These are phyloP conservation scores for Botryosphaeria agaves DNA, from an alignment of 2,329 filamentous ascomycete genomes.

Conservation along the genomic window DNA sequence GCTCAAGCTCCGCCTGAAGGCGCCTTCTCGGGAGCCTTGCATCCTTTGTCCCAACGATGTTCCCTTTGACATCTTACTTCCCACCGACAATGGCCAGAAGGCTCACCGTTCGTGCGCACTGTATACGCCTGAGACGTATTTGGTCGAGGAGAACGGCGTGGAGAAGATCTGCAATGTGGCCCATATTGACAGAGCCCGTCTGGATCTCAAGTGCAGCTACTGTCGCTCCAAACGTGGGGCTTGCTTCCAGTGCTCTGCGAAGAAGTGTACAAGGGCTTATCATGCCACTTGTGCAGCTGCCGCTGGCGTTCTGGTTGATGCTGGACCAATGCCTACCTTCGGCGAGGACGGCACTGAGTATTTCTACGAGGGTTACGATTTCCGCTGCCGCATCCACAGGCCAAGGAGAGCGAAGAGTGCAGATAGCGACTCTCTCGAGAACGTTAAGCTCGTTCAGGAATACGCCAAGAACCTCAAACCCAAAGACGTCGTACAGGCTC, in stretches of 20 bases:
- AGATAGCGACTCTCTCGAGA: constrained; percentile 51
- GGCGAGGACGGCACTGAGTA: constrained; percentile 86
- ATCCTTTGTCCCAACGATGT: constrained; percentile 86
- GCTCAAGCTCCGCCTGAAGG: constrained; percentile 55
- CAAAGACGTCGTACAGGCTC: constrained; percentile 72
- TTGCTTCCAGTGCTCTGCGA: constrained; percentile 90
- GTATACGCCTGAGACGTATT: constrained; percentile 83
- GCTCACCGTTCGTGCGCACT: constrained; percentile 79
- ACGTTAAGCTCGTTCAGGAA: constrained; percentile 47
- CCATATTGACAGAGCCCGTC: constrained; percentile 69
- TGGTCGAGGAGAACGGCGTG: constrained; percentile 49
- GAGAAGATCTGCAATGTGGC: constrained; percentile 64
- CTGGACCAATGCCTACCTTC: constrained; percentile 70
- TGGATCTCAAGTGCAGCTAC: constrained; percentile 87
- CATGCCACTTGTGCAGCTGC: constrained; percentile 89
- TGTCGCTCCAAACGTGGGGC: constrained; percentile 90
- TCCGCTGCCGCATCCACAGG: constrained; percentile 87
- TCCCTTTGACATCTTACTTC: constrained; percentile 61
- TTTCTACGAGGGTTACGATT: constrained; percentile 78
- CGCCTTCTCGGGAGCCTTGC: constrained; percentile 61
- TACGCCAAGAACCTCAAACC: constrained; percentile 50
- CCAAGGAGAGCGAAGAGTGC: constrained; percentile 46
- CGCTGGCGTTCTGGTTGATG: constrained; percentile 81
- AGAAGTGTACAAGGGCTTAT: constrained; percentile 85
- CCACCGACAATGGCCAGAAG: constrained; percentile 73